Evolutionary conservation across 345 rosid species (phyloP), one percentile per base, ranked within the genome.

Genomic region (Laguncularia racemosa): DNA sequence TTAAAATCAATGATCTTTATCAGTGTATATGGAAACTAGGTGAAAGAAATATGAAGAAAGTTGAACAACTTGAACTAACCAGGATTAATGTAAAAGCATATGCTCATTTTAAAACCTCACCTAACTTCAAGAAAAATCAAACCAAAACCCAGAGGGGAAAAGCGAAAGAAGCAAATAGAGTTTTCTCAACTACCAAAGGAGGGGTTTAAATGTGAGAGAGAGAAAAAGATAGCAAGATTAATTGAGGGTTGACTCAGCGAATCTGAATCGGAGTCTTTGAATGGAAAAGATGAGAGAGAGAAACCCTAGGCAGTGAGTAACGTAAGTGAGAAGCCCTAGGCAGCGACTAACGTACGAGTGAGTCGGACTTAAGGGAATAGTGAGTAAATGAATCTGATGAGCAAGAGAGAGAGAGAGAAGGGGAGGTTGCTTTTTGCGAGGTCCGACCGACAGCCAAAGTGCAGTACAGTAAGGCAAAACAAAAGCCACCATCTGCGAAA

Each of bases 121-220:
- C 70, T 50, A 76, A 58, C 43, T 62, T 70, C 58, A 70, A 71
- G 71, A 62, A 71, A n/a, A 77, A 74, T 45, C 16, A 52, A 58
- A 50, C 46, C 15, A 33, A 38, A 57, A 44, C 12, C 38, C 2
- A 52, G 46, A 60, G 55, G 47, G 46, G 16, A 61, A 23, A 16
- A 48, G 3, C 59, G 16, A 66, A 45, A 14, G 59, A 62, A 52
- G 47, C 47, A 15, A n/a, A 20, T 51, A 12, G 26, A 14, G 14
- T 44, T 58, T 48, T 13, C 62, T 48, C 43, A 58, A 58, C 62
- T 38, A 58, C 62, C 62, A 40, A 58, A 21, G 21, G 40, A 1
- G 40, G 1, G 28, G 40, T 33, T 33, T 33, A 33, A 33, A 33
- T 9, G 40, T 33, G 28, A 23, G 28, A 23, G 5, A 23, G 28